A percentile compares a stretch with the other conserved stretches of the same genome.
phyloP scores from a whole-genome alignment of 345 rosid genomes.

The Excoecaria agallocha region DNA sequence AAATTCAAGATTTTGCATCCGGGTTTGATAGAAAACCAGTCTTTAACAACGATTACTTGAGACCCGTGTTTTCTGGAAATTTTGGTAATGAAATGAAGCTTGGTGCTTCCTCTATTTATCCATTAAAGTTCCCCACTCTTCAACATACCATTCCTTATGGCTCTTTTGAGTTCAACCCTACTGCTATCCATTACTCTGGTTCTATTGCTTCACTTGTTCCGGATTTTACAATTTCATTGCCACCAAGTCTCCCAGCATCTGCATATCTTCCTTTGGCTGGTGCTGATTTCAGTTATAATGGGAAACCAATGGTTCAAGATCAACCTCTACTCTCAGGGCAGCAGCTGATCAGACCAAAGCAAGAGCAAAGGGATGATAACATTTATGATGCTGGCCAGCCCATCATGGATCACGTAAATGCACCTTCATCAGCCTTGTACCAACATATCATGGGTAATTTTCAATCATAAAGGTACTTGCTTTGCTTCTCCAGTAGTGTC shows the following conservation, averaged over 20 bases:
- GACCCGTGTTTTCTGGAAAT: slow-evolving; percentile 37
- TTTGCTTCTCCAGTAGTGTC: neutral
- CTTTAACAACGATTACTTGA: slow-evolving; percentile 31
- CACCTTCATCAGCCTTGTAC: slow-evolving; percentile 32
- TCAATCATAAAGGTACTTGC: slow-evolving; percentile 18
- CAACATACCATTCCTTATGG: slow-evolving; percentile 31
- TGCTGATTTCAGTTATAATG: slow-evolving; percentile 24
- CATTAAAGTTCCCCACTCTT: slow-evolving; percentile 44
- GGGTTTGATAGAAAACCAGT: slow-evolving; percentile 43
- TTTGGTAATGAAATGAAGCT: slow-evolving; percentile 45
- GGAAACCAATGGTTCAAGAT: slow-evolving; percentile 22
- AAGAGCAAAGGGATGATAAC: slow-evolving; percentile 45
- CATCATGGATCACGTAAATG: slow-evolving; percentile 33
- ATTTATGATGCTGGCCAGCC: slow-evolving; percentile 34
- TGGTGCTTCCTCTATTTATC: slow-evolving; percentile 41
- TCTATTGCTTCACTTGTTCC: slow-evolving; percentile 35
- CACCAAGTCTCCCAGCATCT: slow-evolving; percentile 31
- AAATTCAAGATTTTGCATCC: slow-evolving; percentile 36
- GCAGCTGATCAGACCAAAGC: slow-evolving; percentile 43
- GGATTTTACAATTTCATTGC: slow-evolving; percentile 43
- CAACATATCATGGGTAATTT: slow-evolving; percentile 35
- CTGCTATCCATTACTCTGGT: slow-evolving; percentile 32
- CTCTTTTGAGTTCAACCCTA: slow-evolving; percentile 33
- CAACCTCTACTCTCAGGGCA: slow-evolving; percentile 36
- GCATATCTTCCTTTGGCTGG: slow-evolving; percentile 31